Base-by-base conservation (phyloP, 768 basidiomycete genomes). In the Tubosaeta sp. region DNA sequence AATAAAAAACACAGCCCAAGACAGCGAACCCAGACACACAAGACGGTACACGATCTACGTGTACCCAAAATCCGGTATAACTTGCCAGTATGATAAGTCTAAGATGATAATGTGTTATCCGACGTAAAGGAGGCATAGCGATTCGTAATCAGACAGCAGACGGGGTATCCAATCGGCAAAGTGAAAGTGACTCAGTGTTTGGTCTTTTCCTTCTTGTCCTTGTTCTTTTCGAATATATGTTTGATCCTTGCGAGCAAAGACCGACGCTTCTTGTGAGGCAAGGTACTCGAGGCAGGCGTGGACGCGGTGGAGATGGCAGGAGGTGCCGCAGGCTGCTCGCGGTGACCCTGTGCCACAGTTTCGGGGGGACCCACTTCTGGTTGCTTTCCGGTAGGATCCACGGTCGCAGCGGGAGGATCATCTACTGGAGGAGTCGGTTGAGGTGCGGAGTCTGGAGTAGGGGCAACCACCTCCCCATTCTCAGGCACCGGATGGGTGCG, bases 201-300 rank as follows among this genome's bases (percentile, higher is more conserved):
- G 29, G 26, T 42, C 56, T 71, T 69, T 51, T 71, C 64, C 59
- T 76, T 61, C 44, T 74, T 68, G 37, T 63, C 65, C 57, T 78
- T 77, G 19, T 79, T 72, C 59, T 74, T 76, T 50, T 80, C 72
- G 33, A 86, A 85, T 6, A 83, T 60, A 37, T 73, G 62, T 61
- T 79, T 84, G 47, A 74, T 61, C 58, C 74, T 83, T 25, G 76
- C 76, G 48, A 86, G 74, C 29, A 85, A 62, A 14, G 83, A 83
- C 6, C 67, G 63, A 42, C 72, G 72, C 62, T 82, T 84, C 71
- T 83, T 82, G 14, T 63, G 66, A n/a, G 56, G 58, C 13, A 58
- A 48, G 2, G 74, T 70, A 19, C 68, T 72, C 9, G 76, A 73
- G 26, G 75, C 59, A 3, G 68, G 56, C 7, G 65, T 62, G 26